Evolutionary conservation across 257 asterid genomes (phyloP).

Genomic region (Solanum tacnaense): DNA sequence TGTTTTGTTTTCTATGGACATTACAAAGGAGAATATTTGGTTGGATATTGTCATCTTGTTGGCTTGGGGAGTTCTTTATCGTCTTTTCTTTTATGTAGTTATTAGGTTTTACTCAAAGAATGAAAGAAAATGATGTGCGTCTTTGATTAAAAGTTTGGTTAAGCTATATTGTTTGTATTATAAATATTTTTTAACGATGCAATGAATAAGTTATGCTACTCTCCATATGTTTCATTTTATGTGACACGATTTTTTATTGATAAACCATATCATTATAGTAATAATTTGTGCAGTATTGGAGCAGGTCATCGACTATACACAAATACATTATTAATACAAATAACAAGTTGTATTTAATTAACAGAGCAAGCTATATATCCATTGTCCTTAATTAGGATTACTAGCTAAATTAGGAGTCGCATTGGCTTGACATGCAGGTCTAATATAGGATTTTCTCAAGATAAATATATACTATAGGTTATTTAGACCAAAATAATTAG

Average conservation of each 20-base stretch:
- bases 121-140: slow-evolving; percentile 32
- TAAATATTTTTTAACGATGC: not conserved
- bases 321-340: not conserved
- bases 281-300: not conserved
- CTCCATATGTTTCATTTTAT: not conserved
- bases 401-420: not conserved
- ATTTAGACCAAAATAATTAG: no score
- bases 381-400: not conserved
- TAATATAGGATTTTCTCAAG: not conserved
- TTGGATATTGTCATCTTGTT: slow-evolving; percentile 40
- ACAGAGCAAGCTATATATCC: not conserved
- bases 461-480: no score
- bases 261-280: not conserved
- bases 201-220: not conserved
- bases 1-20: slow-evolving; percentile 49
- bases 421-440: not conserved
- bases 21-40: slow-evolving; percentile 41
- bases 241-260: not conserved
- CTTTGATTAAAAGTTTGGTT: not conserved
- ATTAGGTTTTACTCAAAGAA: slow-evolving; percentile 59
- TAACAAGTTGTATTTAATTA: no score
- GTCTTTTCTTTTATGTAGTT: slow-evolving; percentile 49
- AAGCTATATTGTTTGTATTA: not conserved
- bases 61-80: slow-evolving; percentile 60
- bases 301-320: not conserved